These are phyloP conservation scores for Leishmania turanica DNA, from an alignment of 208 protist species.

Conservation along the genomic window DNA sequence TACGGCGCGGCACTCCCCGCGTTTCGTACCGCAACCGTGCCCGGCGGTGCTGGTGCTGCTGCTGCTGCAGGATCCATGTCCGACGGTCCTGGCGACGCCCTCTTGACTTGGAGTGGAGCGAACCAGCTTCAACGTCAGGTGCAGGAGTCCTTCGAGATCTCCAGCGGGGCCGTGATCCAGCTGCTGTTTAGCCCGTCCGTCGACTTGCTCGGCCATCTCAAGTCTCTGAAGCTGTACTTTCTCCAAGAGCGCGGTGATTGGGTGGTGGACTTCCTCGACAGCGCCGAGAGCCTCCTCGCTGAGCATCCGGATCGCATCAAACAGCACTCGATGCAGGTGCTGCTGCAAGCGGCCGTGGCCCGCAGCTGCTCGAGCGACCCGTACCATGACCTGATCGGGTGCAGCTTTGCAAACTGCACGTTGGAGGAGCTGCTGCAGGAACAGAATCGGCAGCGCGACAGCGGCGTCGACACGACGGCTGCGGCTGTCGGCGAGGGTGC, in stretches of 20 bases:
- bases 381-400: constrained; percentile 79
- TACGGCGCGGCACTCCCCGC: constrained; percentile 49
- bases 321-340: constrained; percentile 76
- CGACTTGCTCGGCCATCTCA: constrained; percentile 78
- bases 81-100: constrained; percentile 16
- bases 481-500: neutral
- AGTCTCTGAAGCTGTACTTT: constrained; percentile 81
- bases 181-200: constrained; percentile 71
- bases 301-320: constrained; percentile 68
- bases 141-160: constrained; percentile 79
- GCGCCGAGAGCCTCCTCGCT: constrained; percentile 63
- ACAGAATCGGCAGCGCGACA: constrained; percentile 27
- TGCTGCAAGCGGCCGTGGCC: constrained; percentile 82
- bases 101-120: constrained; percentile 67
- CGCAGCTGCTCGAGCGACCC: constrained; percentile 63
- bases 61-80: neutral
- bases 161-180: constrained; percentile 74
- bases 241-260: constrained; percentile 84
- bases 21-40: constrained; percentile 28
- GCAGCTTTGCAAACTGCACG: constrained; percentile 64
- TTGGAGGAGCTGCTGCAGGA: constrained; percentile 50
- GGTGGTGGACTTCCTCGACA: constrained; percentile 87
- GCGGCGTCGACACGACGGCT: constrained; percentile 10
- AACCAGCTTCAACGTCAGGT: constrained; percentile 73
- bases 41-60: neutral